Evolutionary conservation across 148 eudicot species (phyloP).

Genomic region (Nepenthes gracilis): DNA sequence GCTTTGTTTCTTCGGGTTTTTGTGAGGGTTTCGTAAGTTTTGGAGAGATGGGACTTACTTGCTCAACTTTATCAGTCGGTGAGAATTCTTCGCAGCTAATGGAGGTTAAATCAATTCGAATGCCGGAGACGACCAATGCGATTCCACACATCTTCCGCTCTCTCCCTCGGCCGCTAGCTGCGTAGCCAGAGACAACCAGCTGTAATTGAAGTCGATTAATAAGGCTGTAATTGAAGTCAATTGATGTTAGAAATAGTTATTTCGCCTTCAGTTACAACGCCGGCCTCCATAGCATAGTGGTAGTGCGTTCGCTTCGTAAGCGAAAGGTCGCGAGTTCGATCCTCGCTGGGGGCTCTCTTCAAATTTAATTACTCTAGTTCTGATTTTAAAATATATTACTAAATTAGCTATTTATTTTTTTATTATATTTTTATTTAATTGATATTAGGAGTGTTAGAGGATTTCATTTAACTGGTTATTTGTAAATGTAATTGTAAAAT

Average conservation of each 20-base stretch:
- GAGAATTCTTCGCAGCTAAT: conserved; percentile 8
- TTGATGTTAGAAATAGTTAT: no score
- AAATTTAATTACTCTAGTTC: no score
- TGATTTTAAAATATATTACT: no score
- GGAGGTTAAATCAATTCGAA: conserved; percentile 27
- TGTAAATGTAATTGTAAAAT: no score
- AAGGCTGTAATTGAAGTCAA: not conserved
- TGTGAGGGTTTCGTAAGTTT: not conserved
- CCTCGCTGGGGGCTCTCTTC: conserved; percentile 41
- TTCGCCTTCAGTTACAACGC: no score
- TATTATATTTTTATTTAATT: no score
- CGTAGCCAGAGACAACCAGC: not conserved
- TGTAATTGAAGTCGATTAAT: not conserved
- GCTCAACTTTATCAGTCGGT: conserved; percentile 15
- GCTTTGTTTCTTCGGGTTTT: not conserved
- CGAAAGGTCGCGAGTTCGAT: conserved; percentile 58
- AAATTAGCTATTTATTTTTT: no score
- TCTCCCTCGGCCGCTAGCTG: conserved; percentile 1
- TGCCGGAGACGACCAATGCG: conserved; percentile 52
- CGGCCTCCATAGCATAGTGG: conserved; percentile 63
- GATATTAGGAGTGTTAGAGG: no score
- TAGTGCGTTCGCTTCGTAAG: conserved; percentile 70
- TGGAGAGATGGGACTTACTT: conserved; percentile 24
- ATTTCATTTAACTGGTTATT: no score
- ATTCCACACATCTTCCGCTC: conserved; percentile 68